Evolutionary conservation across 2,329 filamentous ascomycete species (phyloP).

Genomic region (Myriosclerotinia duriaeana): DNA sequence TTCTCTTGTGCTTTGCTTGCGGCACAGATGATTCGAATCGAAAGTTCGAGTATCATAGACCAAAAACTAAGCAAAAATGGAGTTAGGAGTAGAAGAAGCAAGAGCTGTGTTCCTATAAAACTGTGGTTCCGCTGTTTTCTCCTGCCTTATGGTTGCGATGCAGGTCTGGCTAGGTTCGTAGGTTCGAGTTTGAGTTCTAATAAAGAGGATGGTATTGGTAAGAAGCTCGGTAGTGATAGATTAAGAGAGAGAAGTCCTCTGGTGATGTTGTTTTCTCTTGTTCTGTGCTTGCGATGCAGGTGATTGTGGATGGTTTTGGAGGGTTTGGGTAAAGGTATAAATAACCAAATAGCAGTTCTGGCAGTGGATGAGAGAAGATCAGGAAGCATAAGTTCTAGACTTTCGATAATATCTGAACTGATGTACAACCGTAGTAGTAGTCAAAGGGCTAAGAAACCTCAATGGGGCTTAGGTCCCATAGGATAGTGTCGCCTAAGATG

Average conservation of each 20-base stretch:
- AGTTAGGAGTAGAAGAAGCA: background rate
- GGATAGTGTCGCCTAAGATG: background rate
- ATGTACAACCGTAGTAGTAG: background rate
- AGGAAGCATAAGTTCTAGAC: slow-evolving; percentile 14
- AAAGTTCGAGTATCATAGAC: slow-evolving; percentile 10
- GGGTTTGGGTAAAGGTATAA: background rate
- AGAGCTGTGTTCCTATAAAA: background rate
- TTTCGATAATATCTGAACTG: background rate
- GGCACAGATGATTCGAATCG: slow-evolving; percentile 5
- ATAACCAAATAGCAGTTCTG: slow-evolving; percentile 21
- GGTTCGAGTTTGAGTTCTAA: background rate
- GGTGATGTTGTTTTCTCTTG: background rate
- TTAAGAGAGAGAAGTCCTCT: background rate
- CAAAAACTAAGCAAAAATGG: background rate
- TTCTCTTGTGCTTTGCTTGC: background rate
- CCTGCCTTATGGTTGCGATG: background rate
- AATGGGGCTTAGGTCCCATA: background rate
- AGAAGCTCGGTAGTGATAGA: background rate
- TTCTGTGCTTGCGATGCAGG: background rate
- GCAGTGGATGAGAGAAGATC: slow-evolving; percentile 1
- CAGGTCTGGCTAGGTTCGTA: background rate
- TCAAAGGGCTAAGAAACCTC: slow-evolving; percentile 3
- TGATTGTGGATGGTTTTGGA: background rate
- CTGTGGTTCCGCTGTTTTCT: background rate
- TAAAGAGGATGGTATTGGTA: background rate